phyloP scores from a whole-genome alignment of 1,284 basidiomycete genomes.

The Agaricales sp. region DNA sequence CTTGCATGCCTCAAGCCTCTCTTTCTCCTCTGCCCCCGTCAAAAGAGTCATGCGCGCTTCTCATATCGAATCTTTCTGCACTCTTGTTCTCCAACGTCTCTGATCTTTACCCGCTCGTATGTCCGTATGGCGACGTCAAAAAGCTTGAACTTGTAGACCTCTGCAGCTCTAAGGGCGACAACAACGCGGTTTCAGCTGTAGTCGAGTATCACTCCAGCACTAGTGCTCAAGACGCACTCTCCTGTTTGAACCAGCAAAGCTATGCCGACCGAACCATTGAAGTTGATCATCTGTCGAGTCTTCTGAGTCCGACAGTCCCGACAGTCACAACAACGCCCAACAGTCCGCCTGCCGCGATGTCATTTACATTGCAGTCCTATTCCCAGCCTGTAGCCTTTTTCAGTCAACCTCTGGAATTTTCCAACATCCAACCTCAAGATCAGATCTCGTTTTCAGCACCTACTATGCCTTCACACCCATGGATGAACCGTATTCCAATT shows the following conservation, averaged over 20 bases:
- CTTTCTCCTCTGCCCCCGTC: not conserved
- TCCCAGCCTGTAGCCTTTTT: too few species aligned
- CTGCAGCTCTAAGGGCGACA: not conserved
- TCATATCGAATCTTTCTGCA: conserved; percentile 56
- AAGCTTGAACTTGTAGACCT: conserved; percentile 33
- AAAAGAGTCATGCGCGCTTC: conserved; percentile 31
- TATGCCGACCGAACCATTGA: not conserved
- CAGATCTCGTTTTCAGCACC: not conserved
- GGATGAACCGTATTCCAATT: not conserved
- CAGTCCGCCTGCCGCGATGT: too few species aligned
- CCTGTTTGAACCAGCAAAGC: not conserved
- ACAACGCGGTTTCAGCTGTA: not conserved
- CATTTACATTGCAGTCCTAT: too few species aligned
- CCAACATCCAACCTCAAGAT: not conserved
- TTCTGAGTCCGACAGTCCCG: too few species aligned
- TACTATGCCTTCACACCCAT: too few species aligned
- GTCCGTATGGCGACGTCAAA: conserved; percentile 60
- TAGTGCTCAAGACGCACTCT: not conserved
- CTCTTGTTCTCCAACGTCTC: conserved; percentile 54
- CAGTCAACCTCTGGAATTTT: too few species aligned
- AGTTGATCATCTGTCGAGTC: not conserved
- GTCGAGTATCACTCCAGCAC: not conserved
- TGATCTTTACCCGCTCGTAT: conserved; percentile 63
- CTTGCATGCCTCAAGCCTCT: conserved; percentile 20
- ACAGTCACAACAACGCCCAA: too few species aligned